Conservation (phyloP, 192 early-diverging fungal genomes). For the Funneliformis mosseae region DNA sequence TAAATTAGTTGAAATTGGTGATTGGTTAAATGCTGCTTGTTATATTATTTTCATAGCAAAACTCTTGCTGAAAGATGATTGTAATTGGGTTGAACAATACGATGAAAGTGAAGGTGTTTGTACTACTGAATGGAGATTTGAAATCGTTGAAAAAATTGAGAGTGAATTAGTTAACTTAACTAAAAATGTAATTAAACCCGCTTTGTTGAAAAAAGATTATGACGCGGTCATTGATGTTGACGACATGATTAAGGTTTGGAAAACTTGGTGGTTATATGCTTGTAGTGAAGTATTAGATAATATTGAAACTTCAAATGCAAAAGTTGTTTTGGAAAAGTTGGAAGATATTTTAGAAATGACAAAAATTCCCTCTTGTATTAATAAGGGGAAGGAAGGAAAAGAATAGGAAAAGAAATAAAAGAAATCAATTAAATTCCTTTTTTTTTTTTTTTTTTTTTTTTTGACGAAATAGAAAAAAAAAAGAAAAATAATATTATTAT, state of each 20-base stretch:
- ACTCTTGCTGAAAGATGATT: not conserved
- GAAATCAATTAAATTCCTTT: too few relatives aligned
- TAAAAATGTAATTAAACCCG: not conserved
- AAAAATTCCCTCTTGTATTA: not conserved
- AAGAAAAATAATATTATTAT: too few relatives aligned
- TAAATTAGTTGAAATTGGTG: not conserved
- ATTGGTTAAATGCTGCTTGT: not conserved
- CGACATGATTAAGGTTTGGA: not conserved
- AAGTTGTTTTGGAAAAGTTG: not conserved
- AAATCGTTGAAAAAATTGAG: not conserved
- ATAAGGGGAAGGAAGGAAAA: not conserved
- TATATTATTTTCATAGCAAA: not conserved
- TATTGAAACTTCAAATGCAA: not conserved
- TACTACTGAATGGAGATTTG: conserved; percentile 6
- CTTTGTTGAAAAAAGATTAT: not conserved
- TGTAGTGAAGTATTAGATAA: not conserved
- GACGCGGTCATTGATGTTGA: not conserved
- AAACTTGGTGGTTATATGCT: conserved; percentile 15
- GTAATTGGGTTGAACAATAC: conserved; percentile 5
- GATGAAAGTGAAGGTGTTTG: conserved; percentile 10
- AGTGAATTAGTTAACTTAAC: not conserved
- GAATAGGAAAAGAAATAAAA: not conserved
- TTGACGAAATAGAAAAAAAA: too few relatives aligned
- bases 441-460: too few relatives aligned
- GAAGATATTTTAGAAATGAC: not conserved